These are phyloP conservation scores for Arthroderma sp. DNA, from an alignment of 2,329 filamentous ascomycete species.

Conservation along the genomic window DNA sequence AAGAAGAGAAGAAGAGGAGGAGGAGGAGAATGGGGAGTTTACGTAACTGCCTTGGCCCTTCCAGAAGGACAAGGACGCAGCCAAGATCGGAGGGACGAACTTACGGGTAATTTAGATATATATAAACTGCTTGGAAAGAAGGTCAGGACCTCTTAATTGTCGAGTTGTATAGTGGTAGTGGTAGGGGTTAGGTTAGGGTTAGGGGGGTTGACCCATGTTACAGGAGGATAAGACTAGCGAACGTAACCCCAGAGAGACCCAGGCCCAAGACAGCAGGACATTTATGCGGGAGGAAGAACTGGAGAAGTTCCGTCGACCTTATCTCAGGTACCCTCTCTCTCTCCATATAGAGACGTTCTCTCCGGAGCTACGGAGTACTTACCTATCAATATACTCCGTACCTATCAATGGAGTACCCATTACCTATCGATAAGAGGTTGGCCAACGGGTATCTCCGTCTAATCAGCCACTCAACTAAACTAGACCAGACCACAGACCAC, in stretches of 20 bases:
- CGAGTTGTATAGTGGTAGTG: no score
- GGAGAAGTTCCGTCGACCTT: no score
- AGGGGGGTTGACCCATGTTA: not conserved
- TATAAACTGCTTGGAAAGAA: not conserved
- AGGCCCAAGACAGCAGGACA: not conserved
- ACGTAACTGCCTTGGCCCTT: not conserved
- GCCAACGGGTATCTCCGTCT: conserved; percentile 1
- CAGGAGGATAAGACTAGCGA: not conserved
- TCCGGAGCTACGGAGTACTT: no score
- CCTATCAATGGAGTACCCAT: no score
- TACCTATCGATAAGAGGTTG: no score
- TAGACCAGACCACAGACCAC: no score
- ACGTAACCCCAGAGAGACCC: not conserved
- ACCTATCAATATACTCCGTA: no score
- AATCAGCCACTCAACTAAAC: no score
- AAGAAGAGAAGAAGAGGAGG: not conserved
- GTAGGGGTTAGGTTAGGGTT: not conserved
- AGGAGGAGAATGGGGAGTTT: not conserved
- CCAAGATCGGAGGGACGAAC: not conserved
- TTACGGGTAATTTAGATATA: not conserved
- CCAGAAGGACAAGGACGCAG: not conserved
- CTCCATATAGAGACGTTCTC: no score
- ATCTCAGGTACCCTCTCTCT: no score
- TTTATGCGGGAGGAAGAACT: not conserved
- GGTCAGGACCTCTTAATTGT: no score